Conservation (phyloP, 805 yeast genomes). For the Candida oleophila region DNA sequence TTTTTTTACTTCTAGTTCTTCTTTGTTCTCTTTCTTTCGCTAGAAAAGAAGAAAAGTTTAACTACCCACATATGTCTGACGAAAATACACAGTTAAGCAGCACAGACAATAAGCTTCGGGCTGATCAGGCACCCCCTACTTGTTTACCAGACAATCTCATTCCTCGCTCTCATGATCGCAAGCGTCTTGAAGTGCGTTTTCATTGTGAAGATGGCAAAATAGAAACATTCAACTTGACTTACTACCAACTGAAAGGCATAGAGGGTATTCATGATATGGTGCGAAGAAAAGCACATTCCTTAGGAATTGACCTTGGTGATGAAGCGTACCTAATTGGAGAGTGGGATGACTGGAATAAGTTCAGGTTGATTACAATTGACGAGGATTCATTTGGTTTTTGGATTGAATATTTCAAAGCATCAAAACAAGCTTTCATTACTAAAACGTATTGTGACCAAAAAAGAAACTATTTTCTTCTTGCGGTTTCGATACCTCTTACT, state of each 20-base stretch:
- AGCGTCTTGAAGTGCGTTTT: not conserved
- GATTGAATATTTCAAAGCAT: not conserved
- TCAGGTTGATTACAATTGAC: not conserved
- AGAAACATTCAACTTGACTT: not conserved
- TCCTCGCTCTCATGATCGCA: not conserved
- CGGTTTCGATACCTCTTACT: no score
- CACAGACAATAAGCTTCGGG: not conserved
- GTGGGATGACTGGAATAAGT: not conserved
- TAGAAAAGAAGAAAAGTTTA: no score
- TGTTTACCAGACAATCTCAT: not conserved
- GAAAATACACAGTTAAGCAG: not conserved
- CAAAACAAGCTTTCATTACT: not conserved
- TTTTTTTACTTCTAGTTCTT: no score
- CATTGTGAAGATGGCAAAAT: not conserved
- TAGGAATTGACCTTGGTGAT: not conserved
- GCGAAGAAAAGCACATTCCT: not conserved
- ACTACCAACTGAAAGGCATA: not conserved
- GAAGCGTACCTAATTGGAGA: not conserved
- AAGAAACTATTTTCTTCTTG: no score
- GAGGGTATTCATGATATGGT: not conserved
- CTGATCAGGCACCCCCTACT: not conserved
- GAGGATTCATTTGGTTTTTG: not conserved
- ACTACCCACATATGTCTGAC: no score
- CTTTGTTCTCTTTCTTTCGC: no score
- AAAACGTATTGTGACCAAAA: not conserved